Evolutionary conservation across 2,329 filamentous ascomycete species (phyloP), one percentile per base, ranked within the genome.

Genomic region (Calcarisporium arbuscula): DNA sequence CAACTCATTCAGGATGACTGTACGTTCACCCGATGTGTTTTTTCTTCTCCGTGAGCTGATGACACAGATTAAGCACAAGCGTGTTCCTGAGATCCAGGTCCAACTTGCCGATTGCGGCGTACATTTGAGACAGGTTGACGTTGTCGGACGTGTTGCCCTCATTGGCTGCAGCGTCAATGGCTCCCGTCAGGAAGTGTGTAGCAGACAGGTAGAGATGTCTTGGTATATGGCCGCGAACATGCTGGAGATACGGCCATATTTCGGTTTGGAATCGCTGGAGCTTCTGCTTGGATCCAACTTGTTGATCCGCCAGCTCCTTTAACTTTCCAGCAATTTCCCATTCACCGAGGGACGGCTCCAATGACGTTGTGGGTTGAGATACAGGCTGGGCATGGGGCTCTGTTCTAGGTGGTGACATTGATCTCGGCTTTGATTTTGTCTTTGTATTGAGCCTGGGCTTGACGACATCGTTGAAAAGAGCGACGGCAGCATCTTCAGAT

Each of bases 391-490:
- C n/a, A n/a, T n/a, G n/a, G n/a, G n/a, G n/a, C n/a, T n/a, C n/a
- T n/a, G n/a, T n/a, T n/a, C n/a, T n/a, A n/a, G n/a, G n/a, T n/a
- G n/a, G n/a, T n/a, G n/a, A n/a, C n/a, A n/a, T n/a, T n/a, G n/a
- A n/a, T n/a, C n/a, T n/a, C n/a, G n/a, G n/a, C n/a, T n/a, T n/a
- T n/a, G n/a, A n/a, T n/a, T n/a, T n/a, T 18, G 28, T 16, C 25
- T 11, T 19, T 17, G 20, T 27, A 22, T 29, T 27, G 20, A 32
- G 10, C 14, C 30, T 26, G 11, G 46, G 47, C 11, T 45, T 50
- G 32, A 60, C 54, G n/a, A 60, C 56, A 10, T 60, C 53, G 29
- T 59, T 56, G 50, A 61, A 61, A 12, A 60, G 39, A 2, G 52
- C 56, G 23, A 60, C 28, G 18, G 56, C 51, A 5, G 51, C 38